A percentile compares a stretch with the other conserved stretches of the same genome.
Evolutionary conservation across 2,329 filamentous ascomycete genomes (phyloP).

Genomic region (Akanthomyces uredinophilus): DNA sequence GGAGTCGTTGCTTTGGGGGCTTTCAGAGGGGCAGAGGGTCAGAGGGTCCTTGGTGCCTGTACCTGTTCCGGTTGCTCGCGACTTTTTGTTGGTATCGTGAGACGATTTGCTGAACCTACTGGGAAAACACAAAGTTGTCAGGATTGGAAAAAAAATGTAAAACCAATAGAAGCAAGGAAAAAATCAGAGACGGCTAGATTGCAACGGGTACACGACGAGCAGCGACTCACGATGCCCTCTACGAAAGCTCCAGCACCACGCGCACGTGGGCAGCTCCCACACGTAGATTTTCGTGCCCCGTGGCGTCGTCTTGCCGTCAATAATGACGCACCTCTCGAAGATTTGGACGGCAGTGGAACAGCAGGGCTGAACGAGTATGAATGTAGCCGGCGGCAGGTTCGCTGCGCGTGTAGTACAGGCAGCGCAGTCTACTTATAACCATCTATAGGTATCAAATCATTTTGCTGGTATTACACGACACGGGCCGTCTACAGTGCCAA

Average conservation of each 20-base stretch:
- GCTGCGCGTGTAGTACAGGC: background rate
- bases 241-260: background rate
- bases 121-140: background rate
- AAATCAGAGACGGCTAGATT: background rate
- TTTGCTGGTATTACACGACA: background rate
- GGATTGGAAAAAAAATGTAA: background rate
- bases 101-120: too few relatives aligned
- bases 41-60: background rate
- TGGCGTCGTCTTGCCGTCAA: background rate
- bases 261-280: constrained; percentile 11
- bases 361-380: background rate
- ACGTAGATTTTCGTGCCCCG: background rate
- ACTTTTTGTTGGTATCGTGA: background rate
- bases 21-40: constrained; percentile 5
- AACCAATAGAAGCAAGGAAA: background rate
- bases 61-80: background rate
- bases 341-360: background rate
- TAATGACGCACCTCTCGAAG: constrained; percentile 5
- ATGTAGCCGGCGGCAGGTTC: background rate
- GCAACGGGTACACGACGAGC: background rate
- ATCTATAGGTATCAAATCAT: background rate
- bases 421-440: constrained; percentile 2
- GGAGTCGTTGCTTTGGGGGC: background rate
- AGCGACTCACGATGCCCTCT: background rate
- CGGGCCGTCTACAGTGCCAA: background rate